Percentiles rank a stretch among this genome's conserved stretches.
phyloP scores from a whole-genome alignment of 1,139 yeast species.

The Geotrichum restrictum region DNA sequence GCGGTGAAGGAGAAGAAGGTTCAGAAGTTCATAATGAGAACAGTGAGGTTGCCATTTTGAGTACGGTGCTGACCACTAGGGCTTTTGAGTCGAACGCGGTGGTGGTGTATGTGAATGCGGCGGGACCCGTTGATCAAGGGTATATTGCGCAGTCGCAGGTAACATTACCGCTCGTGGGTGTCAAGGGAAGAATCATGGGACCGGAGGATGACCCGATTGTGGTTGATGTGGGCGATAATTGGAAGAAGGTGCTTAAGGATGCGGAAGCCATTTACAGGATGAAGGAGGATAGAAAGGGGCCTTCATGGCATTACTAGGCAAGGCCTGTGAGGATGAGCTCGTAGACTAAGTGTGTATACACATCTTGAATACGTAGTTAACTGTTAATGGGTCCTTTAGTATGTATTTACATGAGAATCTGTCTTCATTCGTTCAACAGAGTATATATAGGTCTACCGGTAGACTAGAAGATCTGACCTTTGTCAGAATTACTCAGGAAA shows the following conservation, averaged over 20 bases:
- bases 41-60: constrained; percentile 22
- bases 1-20: constrained; percentile 17
- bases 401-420: too few species aligned
- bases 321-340: too few species aligned
- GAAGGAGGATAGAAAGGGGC: constrained; percentile 20
- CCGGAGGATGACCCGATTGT: constrained; percentile 7
- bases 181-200: constrained; percentile 5
- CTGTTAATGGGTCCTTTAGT: too few species aligned
- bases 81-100: constrained; percentile 25
- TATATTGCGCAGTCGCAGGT: constrained; percentile 22
- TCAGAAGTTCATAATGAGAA: constrained; percentile 20
- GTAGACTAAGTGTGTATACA: too few species aligned
- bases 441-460: too few species aligned
- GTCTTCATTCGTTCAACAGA: too few species aligned
- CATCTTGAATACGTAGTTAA: too few species aligned
- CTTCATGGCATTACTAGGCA: constrained; percentile 24
- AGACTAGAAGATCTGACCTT: too few species aligned
- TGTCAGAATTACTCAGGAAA: too few species aligned
- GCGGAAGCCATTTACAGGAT: constrained; percentile 25
- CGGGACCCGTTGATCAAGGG: constrained; percentile 19
- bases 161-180: constrained; percentile 19
- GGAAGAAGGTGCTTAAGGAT: constrained; percentile 18
- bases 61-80: constrained; percentile 22
- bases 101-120: constrained; percentile 25
- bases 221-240: constrained; percentile 20